Evolutionary conservation across 1,284 basidiomycete genomes (phyloP).

Genomic region (Moniliophthora roreri): DNA sequence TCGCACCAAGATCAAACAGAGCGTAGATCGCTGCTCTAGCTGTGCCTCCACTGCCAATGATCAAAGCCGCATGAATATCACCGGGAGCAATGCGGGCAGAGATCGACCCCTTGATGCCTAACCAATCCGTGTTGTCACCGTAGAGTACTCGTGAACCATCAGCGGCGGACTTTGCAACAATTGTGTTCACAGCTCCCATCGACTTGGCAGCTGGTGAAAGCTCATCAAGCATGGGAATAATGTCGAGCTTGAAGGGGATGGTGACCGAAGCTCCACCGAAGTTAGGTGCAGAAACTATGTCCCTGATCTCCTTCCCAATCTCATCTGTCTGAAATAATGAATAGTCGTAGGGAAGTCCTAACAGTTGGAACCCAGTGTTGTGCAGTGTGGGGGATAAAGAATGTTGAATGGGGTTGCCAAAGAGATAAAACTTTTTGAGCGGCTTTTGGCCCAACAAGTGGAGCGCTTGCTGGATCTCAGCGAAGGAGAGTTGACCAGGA

Average conservation of each 20-base stretch:
- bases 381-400: conserved; percentile 94
- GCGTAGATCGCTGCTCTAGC: conserved; percentile 92
- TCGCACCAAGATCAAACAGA: conserved; percentile 66
- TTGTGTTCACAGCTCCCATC: conserved; percentile 93
- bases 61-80: conserved; percentile 56
- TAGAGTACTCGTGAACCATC: conserved; percentile 43
- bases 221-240: conserved; percentile 77
- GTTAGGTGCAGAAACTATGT: conserved; percentile 61
- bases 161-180: conserved; percentile 52
- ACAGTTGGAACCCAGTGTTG: conserved; percentile 81
- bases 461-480: conserved; percentile 81
- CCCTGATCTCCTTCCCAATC: conserved; percentile 67
- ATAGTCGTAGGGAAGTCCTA: conserved; percentile 86
- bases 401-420: conserved; percentile 87
- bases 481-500: conserved; percentile 90
- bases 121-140: conserved; percentile 95
- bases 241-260: conserved; percentile 89
- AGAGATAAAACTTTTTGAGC: conserved; percentile 76
- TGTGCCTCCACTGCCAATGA: conserved; percentile 93
- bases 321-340: conserved; percentile 72
- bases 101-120: conserved; percentile 73
- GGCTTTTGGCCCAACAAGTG: conserved; percentile 81
- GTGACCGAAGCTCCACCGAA: conserved; percentile 98
- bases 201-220: conserved; percentile 78
- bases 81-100: conserved; percentile 35